Conservation (phyloP, 1,139 yeast species). For the Yamadazyma atlantica region DNA sequence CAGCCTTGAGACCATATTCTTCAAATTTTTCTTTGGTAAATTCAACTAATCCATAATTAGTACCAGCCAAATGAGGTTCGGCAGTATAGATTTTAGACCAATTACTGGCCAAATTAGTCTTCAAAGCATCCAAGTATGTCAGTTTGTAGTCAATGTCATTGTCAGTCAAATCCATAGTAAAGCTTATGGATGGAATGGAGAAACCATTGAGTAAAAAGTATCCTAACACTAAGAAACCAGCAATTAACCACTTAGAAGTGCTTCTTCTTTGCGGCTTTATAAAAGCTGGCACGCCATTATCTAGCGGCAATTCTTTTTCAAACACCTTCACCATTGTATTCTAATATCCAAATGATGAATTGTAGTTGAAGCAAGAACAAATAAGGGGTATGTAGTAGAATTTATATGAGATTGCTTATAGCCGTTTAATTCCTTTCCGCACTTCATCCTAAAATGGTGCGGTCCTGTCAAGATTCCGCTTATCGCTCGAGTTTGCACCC, state of each 20-base stretch:
- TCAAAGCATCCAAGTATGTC: constrained; percentile 36
- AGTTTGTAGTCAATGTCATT: constrained; percentile 15
- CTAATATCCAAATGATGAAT: not conserved
- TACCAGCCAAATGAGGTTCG: constrained; percentile 73
- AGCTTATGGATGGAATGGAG: not conserved
- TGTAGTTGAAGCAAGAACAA: too few species aligned
- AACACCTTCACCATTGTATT: not conserved
- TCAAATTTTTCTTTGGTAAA: constrained; percentile 64
- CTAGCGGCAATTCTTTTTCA: not conserved
- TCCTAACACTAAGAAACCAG: not conserved
- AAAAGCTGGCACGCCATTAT: not conserved
- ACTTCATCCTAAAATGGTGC: not conserved
- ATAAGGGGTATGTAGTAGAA: not conserved
- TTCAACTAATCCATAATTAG: constrained; percentile 59
- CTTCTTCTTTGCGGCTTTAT: not conserved
- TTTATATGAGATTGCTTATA: not conserved
- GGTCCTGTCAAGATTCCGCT: not conserved
- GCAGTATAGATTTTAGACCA: constrained; percentile 58
- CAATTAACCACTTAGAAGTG: constrained; percentile 1
- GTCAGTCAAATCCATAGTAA: not conserved
- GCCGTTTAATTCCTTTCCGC: not conserved
- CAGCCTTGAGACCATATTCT: constrained; percentile 57
- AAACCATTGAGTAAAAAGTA: not conserved
- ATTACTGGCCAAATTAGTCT: constrained; percentile 49
- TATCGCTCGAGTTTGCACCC: too few species aligned